Base-by-base conservation (phyloP, 306 rosid genomes). In the Datisca glomerata region DNA sequence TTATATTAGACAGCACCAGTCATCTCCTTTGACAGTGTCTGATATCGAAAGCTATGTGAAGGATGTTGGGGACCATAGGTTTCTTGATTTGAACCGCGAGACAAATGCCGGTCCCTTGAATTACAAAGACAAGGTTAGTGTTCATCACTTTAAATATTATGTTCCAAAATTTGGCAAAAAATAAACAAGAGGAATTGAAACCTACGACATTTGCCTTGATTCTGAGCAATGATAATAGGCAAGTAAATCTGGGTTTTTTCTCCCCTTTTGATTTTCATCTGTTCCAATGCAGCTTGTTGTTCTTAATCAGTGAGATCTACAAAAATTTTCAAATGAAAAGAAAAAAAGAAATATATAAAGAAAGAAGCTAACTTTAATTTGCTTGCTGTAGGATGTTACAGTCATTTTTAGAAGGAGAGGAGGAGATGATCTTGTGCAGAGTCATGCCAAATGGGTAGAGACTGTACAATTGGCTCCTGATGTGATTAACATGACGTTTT, bases 391-490 rank as follows among this genome's bases (percentile, higher is more conserved):
- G 98, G 98, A 84, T 68, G 98, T 91, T 49, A 91, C 96, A 4
- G 96, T 91, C 33, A 91, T 91, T 50, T 91, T 84, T 62, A 75
- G 98, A 64, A 80, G 98, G 65, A 82, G 98, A 68, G 98, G 98
- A 19, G 98, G 98, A 14, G 93, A 91, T 25, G 98, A 91, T 80
- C 96, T 91, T 43, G 98, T 80, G 77, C 98, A 91, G 68, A 80
- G 66, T 75, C 96, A 80, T 67, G 39, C 63, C 56, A 80, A 66
- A 60, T 91, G 98, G 98, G 86, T 63, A 43, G 86, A 91, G 65
- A 84, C 96, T 24, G 92, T 91, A 21, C 60, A 59, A 59, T 59
- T 51, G 49, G 92, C 96, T 6, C 96, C 98, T 18, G 98, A 91
- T 59, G 85, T 91, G 59, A 75, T 91, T 61, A 78, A 91, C 75